phyloP scores from a whole-genome alignment of 768 basidiomycete genomes.

The Pleurotus citrinopileatus region DNA sequence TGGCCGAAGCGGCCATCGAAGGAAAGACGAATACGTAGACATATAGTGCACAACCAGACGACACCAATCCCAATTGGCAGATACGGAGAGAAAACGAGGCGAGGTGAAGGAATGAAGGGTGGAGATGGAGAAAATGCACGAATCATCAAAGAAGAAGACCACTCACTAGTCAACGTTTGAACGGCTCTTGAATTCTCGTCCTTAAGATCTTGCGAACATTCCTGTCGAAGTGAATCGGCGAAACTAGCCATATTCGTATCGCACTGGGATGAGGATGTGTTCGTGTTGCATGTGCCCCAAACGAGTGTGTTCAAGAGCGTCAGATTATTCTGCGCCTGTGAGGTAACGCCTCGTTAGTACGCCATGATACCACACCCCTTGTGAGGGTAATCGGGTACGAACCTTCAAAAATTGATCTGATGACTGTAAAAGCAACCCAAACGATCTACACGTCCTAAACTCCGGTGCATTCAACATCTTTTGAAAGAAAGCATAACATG shows the following conservation, averaged over 20 bases:
- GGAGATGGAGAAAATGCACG: not conserved
- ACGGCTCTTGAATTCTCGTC: slow-evolving; percentile 49
- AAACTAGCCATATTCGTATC: slow-evolving; percentile 67
- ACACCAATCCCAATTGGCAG: no score
- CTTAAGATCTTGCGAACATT: slow-evolving; percentile 57
- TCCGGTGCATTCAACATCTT: slow-evolving; percentile 65
- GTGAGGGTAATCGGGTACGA: slow-evolving; percentile 23
- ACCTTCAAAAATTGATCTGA: slow-evolving; percentile 58
- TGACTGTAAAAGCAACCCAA: slow-evolving; percentile 60
- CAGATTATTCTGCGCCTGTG: slow-evolving; percentile 61
- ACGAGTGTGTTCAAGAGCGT: slow-evolving; percentile 63
- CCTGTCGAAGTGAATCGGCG: slow-evolving; percentile 39
- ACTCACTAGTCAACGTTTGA: slow-evolving; percentile 54
- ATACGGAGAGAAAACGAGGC: not conserved
- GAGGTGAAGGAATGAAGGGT: not conserved
- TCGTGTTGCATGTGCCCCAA: slow-evolving; percentile 81
- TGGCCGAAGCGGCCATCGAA: no score
- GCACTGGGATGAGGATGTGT: slow-evolving; percentile 46
- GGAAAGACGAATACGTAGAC: no score
- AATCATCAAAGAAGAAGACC: not conserved
- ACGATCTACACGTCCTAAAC: slow-evolving; percentile 75
- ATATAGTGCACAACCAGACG: no score
- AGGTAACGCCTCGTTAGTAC: slow-evolving; percentile 2
- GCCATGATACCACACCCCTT: not conserved
- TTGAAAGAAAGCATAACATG: slow-evolving; percentile 68